phyloP scores from a whole-genome alignment of 2,329 filamentous ascomycete species.

The Hypoxylon sp. region DNA sequence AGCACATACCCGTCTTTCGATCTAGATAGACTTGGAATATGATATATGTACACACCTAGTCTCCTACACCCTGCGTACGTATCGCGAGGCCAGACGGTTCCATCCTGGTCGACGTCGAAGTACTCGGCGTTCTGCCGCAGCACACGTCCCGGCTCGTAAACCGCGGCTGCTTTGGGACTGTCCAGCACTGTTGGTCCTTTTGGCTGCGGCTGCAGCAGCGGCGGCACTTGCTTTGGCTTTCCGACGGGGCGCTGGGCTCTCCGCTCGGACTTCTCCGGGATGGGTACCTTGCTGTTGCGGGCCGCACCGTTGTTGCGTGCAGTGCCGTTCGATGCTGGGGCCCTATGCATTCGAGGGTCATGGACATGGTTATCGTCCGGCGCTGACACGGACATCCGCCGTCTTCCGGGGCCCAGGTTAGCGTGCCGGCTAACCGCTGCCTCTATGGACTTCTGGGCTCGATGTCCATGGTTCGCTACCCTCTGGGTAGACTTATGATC shows the following conservation, averaged over 20 bases:
- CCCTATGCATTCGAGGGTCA: not conserved
- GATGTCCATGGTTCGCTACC: not conserved
- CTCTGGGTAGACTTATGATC: not conserved
- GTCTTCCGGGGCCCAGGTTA: not conserved
- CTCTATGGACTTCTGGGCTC: not conserved
- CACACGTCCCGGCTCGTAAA: constrained; percentile 3
- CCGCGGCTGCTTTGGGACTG: not conserved
- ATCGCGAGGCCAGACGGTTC: constrained; percentile 9
- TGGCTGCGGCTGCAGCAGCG: not conserved
- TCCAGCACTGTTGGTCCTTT: not conserved
- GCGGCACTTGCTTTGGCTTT: not conserved
- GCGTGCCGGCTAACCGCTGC: not conserved
- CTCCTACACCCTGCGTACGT: constrained; percentile 11
- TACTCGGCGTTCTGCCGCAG: constrained; percentile 11
- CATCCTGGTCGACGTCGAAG: constrained; percentile 12
- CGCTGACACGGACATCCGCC: not conserved
- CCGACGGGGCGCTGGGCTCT: not conserved
- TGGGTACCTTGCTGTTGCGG: not conserved
- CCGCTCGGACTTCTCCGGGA: constrained; percentile 3
- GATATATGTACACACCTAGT: constrained; percentile 11
- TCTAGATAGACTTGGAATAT: not conserved
- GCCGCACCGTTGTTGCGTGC: not conserved
- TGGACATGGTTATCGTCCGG: not conserved
- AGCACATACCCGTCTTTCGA: not conserved
- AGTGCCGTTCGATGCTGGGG: not conserved